Base-by-base conservation (phyloP, 2,329 filamentous ascomycete species). In the Aspergillus sp. region DNA sequence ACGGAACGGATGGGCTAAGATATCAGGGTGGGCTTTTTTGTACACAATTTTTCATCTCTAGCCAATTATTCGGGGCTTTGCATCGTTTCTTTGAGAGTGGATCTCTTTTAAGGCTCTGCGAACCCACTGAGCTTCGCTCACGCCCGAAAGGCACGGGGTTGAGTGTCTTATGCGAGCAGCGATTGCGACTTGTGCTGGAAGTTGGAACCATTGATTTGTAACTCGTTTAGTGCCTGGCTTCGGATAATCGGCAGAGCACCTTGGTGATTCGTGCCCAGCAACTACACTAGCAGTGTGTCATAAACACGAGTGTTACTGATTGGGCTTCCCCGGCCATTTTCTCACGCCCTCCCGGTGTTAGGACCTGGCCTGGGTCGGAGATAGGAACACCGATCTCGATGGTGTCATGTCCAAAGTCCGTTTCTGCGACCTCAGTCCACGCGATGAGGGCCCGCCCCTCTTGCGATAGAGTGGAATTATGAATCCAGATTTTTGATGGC, bases 401-500 rank as follows among this genome's bases (percentile, higher is more conserved):
- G 37, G 48, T 23, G 25, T 40, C 23, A 33, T 44, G 40, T 8
- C 25, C 31, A 52, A 35, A 15, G 23, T 9, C 49, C 14, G 3
- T 17, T n/a, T 35, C 9, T 31, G 27, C 27, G 27, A 11, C 27
- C 27, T 31, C 27, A 31, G 40, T 37, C 51, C 41, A 37, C 19
- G 31, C 41, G 51, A 54, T 43, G 51, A 27, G 23, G 41, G 27
- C 31, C 27, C 33, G 41, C 31, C 41, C 51, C 51, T 46, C 35
- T 15, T 49, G 44, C 3, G 12, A 54, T 40, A 50, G 2, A 19
- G 37, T 56, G 54, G 47, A 51, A 56, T 56, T 56, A 56, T 50
- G 51, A 56, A 56, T 56, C 54, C 40, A 51, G 37, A 40, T 21
- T 56, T 23, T 40, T 17, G 17, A 50, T 33, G 46, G 54, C 43